Evolutionary conservation across 2,329 filamentous ascomycete genomes (phyloP).

Genomic region (Tolypocladium nubicola): DNA sequence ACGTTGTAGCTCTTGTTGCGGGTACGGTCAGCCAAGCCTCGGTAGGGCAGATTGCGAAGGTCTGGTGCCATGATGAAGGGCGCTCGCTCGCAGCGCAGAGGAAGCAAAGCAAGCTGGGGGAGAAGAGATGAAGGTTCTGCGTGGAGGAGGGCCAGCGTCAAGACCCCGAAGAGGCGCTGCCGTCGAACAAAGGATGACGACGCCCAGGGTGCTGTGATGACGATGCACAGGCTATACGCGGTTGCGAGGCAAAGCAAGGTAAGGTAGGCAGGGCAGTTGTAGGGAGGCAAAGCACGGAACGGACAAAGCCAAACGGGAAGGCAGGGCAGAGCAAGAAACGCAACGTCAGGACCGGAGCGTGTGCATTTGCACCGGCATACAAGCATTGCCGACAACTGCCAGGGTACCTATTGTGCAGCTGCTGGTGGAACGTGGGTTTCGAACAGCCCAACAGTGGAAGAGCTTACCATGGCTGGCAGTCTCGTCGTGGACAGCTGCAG

Average conservation of each 20-base stretch:
- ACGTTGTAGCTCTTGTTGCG: constrained; percentile 38
- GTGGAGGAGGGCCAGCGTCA: neutral
- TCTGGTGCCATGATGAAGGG: constrained; percentile 9
- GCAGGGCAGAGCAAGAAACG: neutral
- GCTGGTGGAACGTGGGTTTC: neutral
- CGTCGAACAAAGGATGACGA: neutral
- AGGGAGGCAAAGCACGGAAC: too few species aligned
- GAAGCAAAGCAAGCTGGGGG: neutral
- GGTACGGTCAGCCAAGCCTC: constrained; percentile 14
- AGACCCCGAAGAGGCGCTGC: neutral
- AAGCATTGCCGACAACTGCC: neutral
- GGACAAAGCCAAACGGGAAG: too few species aligned
- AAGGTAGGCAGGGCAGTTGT: neutral
- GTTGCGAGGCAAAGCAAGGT: neutral
- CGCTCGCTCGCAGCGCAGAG: neutral
- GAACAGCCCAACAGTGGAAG: neutral
- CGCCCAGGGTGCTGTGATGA: neutral
- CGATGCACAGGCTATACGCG: neutral
- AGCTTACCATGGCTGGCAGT: neutral
- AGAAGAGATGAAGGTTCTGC: neutral
- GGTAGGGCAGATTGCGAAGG: constrained; percentile 9
- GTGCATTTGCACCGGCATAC: neutral
- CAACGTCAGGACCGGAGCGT: neutral
- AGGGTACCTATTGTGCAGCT: neutral
- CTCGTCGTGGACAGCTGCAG: neutral